These are phyloP conservation scores for Hansfordia pulvinata DNA, from an alignment of 2,329 filamentous ascomycete genomes.

Conservation along the genomic window DNA sequence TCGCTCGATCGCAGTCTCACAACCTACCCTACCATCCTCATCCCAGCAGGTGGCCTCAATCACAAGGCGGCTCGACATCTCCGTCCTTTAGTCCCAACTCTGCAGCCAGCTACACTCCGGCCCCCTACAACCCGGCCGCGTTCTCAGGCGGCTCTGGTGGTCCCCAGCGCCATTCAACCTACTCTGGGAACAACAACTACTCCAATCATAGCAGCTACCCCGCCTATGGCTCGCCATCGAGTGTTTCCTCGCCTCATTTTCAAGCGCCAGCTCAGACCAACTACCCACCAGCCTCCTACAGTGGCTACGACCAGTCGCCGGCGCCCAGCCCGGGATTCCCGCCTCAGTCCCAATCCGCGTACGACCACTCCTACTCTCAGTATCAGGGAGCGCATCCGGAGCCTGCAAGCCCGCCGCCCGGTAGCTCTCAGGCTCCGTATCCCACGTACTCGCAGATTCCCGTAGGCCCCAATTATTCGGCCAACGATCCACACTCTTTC, in stretches of 20 bases:
- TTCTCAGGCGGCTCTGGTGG: too few species aligned
- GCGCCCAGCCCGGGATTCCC: constrained; percentile 4
- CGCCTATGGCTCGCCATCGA: constrained; percentile 13
- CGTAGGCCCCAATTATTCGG: constrained; percentile 34
- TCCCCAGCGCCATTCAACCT: constrained; percentile 38
- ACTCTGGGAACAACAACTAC: constrained; percentile 32
- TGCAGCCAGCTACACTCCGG: constrained; percentile 31
- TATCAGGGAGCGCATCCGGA: constrained; percentile 14
- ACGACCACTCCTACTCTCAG: constrained; percentile 25
- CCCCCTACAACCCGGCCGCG: constrained; percentile 45
- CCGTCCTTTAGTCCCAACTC: too few species aligned
- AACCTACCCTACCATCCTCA: constrained; percentile 34
- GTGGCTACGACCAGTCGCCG: constrained; percentile 21
- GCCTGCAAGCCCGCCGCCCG: constrained; percentile 9
- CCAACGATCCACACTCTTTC: constrained; percentile 30
- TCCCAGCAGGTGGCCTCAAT: constrained; percentile 16
- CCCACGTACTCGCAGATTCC: constrained; percentile 38
- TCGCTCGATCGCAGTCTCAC: constrained; percentile 39
- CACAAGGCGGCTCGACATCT: constrained; percentile 20
- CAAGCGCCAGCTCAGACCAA: too few species aligned
- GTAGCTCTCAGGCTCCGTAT: constrained; percentile 30
- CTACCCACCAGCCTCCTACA: constrained; percentile 8
- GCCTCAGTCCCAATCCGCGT: constrained; percentile 19
- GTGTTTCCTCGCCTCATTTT: constrained; percentile 15
- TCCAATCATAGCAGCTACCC: constrained; percentile 26